These are phyloP conservation scores for Phytophthora capsici DNA, from an alignment of 352 stramenopile genomes.

Conservation along the genomic window DNA sequence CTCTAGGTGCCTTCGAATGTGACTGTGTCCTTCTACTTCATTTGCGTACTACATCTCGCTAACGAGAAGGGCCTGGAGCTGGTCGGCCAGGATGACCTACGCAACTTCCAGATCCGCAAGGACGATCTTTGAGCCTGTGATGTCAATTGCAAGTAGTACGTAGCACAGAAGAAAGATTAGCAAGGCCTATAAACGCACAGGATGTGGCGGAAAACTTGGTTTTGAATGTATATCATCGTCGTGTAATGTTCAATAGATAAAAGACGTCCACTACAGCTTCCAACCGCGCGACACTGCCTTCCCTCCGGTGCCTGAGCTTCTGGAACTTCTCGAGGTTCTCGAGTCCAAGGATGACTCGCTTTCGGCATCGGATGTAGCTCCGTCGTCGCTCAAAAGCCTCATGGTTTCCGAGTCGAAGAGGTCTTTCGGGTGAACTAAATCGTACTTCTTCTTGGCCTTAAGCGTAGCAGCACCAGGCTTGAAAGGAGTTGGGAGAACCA, in stretches of 20 bases:
- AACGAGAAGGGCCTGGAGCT: slow-evolving; percentile 98
- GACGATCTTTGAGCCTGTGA: slow-evolving; percentile 30
- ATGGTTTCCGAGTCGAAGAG: slow-evolving; percentile 54
- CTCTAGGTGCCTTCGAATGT: slow-evolving; percentile 91
- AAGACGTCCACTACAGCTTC: slow-evolving; percentile 51
- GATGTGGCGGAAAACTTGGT: slow-evolving; percentile 18
- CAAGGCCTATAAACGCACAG: slow-evolving; percentile 19
- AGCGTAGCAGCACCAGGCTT: slow-evolving; percentile 70
- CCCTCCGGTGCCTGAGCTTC: slow-evolving; percentile 12
- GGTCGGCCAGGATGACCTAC: slow-evolving; percentile 73
- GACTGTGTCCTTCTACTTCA: slow-evolving; percentile 99
- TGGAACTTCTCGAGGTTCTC: slow-evolving; percentile 26
- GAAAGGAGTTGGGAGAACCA: slow-evolving; percentile 83
- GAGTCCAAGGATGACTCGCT: slow-evolving; percentile 34
- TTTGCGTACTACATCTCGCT: slow-evolving; percentile 98
- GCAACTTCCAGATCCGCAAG: slow-evolving; percentile 78
- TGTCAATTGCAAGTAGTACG: slow-evolving; percentile 13
- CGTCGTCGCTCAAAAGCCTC: slow-evolving; percentile 56
- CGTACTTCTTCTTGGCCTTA: slow-evolving; percentile 64
- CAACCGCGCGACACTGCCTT: slow-evolving; percentile 59
- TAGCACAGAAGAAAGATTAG: slow-evolving; percentile 20
- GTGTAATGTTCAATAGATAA: slow-evolving; percentile 44
- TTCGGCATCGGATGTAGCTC: slow-evolving; percentile 28
- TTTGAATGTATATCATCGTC: slow-evolving; percentile 34
- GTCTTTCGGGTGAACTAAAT: slow-evolving; percentile 39